Evolutionary conservation across 148 eudicot genomes (phyloP).

Genomic region (Nepenthes gracilis): DNA sequence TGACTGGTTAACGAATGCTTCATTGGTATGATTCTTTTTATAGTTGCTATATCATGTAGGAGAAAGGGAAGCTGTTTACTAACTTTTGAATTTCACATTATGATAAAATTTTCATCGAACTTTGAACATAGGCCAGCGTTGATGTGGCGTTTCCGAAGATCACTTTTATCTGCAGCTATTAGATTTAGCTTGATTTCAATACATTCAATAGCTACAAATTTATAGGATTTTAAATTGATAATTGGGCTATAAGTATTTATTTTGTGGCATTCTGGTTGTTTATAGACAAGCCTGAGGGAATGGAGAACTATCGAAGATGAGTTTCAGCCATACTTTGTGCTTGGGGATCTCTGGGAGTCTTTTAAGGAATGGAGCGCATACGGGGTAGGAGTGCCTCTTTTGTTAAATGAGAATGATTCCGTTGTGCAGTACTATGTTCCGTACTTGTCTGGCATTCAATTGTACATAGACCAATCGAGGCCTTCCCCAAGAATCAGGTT

Average conservation of each 20-base stretch:
- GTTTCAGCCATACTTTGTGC: constrained; percentile 60
- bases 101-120: too few relatives aligned
- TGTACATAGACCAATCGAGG: constrained; percentile 59
- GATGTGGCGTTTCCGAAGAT: too few relatives aligned
- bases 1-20: too few relatives aligned
- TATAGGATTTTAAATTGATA: background rate
- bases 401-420: constrained; percentile 58
- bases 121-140: too few relatives aligned
- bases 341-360: constrained; percentile 94
- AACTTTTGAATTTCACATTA: too few relatives aligned
- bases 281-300: constrained; percentile 50
- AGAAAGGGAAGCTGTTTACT: too few relatives aligned
- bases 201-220: too few relatives aligned
- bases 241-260: background rate
- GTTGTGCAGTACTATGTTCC: constrained; percentile 94
- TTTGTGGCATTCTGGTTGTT: background rate
- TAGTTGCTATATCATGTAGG: too few relatives aligned
- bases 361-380: constrained; percentile 94
- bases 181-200: too few relatives aligned
- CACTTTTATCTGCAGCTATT: too few relatives aligned
- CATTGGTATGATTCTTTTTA: too few relatives aligned
- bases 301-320: constrained; percentile 41
- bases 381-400: constrained; percentile 90
- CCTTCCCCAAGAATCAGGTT: constrained; percentile 37
- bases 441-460: constrained; percentile 77